Base-by-base conservation (phyloP, 495 filamentous ascomycete species). In the Neurospora intermedia region DNA sequence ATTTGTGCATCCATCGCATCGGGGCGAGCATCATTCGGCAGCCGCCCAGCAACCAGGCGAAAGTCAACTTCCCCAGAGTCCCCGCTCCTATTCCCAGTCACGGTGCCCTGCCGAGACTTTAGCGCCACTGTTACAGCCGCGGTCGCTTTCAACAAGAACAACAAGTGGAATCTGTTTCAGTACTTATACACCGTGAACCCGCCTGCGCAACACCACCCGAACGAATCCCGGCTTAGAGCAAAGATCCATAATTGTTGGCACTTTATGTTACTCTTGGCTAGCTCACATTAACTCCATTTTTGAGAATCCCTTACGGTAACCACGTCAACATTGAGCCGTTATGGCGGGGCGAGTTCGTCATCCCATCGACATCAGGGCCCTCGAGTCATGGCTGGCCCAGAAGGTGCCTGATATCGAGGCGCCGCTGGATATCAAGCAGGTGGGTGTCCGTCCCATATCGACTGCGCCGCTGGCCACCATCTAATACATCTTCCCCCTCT, bases 271-370 rank as follows among this genome's bases (percentile, higher is more conserved):
- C 54, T 38, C 48, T 59, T 20, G 48, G 27, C 48, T 59, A 27
- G 48, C 27, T 59, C 20, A 31, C 23, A 27, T 59, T 20, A 59
- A 23, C 48, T 59, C 20, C 48, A 59, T 13, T 31, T 27, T 13
- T 31, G 11, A 27, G 20, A 59, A 23, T 13, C 10, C 20, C 48
- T 20, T 23, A 54, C 46, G 18, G 2, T 15, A 27, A 20, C 48
- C 27, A 59, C 20, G 13, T 59, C 54, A 62, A 62, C 54, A 62
- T 62, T 62, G 15, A 43, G 38, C 38, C 13, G 76, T 73, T 27
- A 99, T 99, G 96, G 95, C 96, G 35, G 95, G 96, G 73, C 83
- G 84, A 42, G 88, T 99, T 71, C 89, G 96, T 76, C 95, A 98
- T 75, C 93, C 92, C 40, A 96, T 99, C 79, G 91, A 97, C 77